phyloP scores from a whole-genome alignment of 1,284 basidiomycete genomes.

The Coniophora puteana region DNA sequence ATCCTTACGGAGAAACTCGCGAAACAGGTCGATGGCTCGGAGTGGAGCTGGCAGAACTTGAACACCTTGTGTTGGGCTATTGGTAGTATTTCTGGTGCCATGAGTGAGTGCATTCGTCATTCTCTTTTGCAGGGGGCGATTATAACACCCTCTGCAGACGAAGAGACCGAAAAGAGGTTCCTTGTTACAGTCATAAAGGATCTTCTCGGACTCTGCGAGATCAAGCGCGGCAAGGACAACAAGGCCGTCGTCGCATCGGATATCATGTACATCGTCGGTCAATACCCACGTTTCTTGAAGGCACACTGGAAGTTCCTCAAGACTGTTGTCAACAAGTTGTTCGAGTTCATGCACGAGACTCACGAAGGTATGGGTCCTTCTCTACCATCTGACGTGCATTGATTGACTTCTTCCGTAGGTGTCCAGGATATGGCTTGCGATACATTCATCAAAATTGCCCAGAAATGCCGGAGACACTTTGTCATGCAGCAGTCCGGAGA shows the following conservation, averaged over 20 bases:
- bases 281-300: conserved; percentile 99
- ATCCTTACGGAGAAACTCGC: conserved; percentile 97
- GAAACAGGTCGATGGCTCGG: conserved; percentile 95
- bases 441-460: conserved; percentile 99
- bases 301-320: conserved; percentile 99
- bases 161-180: conserved; percentile 99
- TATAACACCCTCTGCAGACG: conserved; percentile 52
- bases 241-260: conserved; percentile 99
- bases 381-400: conserved; percentile 5
- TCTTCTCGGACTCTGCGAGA: conserved; percentile 92
- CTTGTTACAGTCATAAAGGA: conserved; percentile 99
- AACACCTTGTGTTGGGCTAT: conserved; percentile 99
- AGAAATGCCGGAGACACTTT: conserved; percentile 97
- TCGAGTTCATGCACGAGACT: conserved; percentile 99
- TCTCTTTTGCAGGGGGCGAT: conserved; percentile 5
- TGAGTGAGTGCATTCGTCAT: conserved; percentile 67
- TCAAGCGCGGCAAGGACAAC: conserved; percentile 99
- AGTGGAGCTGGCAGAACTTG: conserved; percentile 99
- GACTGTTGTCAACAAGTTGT: conserved; percentile 99
- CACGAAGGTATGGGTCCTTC: conserved; percentile 74
- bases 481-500: conserved; percentile 99
- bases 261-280: conserved; percentile 99
- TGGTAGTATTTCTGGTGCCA: conserved; percentile 97
- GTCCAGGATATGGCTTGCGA: conserved; percentile 99
- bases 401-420: conserved; percentile 42